phyloP scores from a whole-genome alignment of 768 basidiomycete genomes.

The Russula lepida region DNA sequence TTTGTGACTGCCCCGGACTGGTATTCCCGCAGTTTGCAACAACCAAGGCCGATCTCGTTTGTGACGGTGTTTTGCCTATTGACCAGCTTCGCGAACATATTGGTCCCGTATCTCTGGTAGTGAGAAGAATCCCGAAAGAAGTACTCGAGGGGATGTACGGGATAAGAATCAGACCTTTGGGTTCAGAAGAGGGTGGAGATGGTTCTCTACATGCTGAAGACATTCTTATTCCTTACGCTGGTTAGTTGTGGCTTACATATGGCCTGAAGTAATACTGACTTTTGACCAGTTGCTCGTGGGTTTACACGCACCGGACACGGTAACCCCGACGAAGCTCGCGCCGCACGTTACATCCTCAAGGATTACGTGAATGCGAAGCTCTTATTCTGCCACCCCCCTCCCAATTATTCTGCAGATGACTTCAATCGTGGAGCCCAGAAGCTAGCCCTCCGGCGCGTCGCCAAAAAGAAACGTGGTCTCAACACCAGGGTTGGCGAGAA shows the following conservation, averaged over 20 bases:
- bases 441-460: conserved; percentile 46
- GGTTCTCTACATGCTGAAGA: conserved; percentile 68
- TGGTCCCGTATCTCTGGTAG: conserved; percentile 72
- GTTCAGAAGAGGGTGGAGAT: conserved; percentile 78
- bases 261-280: conserved; percentile 5
- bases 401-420: conserved; percentile 47
- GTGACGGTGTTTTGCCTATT: conserved; percentile 94
- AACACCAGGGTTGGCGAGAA: conserved; percentile 75
- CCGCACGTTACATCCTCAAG: conserved; percentile 87
- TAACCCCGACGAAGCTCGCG: conserved; percentile 92
- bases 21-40: conserved; percentile 99
- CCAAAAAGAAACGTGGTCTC: conserved; percentile 84
- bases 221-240: conserved; percentile 82
- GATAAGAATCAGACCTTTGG: conserved; percentile 54
- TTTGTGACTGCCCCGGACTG: conserved; percentile 96
- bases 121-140: conserved; percentile 66
- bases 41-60: conserved; percentile 91
- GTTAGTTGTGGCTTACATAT: conserved; percentile 42
- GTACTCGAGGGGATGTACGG: conserved; percentile 92
- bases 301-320: conserved; percentile 91
- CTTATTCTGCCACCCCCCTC: conserved; percentile 86
- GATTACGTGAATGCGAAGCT: conserved; percentile 96
- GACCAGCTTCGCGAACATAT: conserved; percentile 94
- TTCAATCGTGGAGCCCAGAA: conserved; percentile 73
- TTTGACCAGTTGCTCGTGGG: conserved; percentile 71